Conservation (phyloP, 768 basidiomycete genomes). For the Leccinum subtestaceum region DNA sequence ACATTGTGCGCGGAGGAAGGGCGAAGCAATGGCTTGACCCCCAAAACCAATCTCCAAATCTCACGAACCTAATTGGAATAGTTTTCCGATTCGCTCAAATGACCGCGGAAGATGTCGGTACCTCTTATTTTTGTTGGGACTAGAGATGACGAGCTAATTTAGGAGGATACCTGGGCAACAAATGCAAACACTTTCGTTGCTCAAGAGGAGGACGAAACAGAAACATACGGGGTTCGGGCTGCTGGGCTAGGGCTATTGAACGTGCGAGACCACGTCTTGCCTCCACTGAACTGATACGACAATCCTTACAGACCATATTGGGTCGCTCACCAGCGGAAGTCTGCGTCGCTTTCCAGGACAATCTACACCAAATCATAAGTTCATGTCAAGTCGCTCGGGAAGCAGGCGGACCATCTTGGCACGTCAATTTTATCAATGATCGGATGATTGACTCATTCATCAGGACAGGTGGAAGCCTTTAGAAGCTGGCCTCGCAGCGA, state of each 20-base stretch:
- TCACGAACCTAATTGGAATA: conserved; percentile 48
- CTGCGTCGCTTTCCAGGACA: conserved; percentile 50
- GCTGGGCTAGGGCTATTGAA: conserved; percentile 81
- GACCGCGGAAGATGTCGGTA: conserved; percentile 81
- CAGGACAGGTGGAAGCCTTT: conserved; percentile 82
- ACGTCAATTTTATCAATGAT: conserved; percentile 17
- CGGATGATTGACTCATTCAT: conserved; percentile 3
- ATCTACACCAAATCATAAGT: conserved; percentile 52
- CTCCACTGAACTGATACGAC: conserved; percentile 2
- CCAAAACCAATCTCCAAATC: conserved; percentile 33
- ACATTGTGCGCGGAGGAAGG: conserved; percentile 60
- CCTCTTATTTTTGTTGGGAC: background rate
- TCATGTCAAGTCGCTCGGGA: conserved; percentile 56
- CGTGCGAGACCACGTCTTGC: conserved; percentile 39
- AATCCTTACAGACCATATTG: conserved; percentile 47
- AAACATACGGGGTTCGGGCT: conserved; percentile 76
- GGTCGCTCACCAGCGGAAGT: conserved; percentile 53
- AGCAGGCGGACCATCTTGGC: conserved; percentile 63
- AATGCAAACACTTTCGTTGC: conserved; percentile 92
- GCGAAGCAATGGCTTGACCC: conserved; percentile 62
- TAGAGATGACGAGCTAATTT: conserved; percentile 1
- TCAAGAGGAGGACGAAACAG: conserved; percentile 91
- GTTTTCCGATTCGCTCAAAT: conserved; percentile 80
- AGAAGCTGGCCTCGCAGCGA: conserved; percentile 77
- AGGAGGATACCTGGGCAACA: conserved; percentile 91